Evolutionary conservation across 805 yeast species (phyloP), one percentile per base, ranked within the genome.

Genomic region (Candida dajiaensis): DNA sequence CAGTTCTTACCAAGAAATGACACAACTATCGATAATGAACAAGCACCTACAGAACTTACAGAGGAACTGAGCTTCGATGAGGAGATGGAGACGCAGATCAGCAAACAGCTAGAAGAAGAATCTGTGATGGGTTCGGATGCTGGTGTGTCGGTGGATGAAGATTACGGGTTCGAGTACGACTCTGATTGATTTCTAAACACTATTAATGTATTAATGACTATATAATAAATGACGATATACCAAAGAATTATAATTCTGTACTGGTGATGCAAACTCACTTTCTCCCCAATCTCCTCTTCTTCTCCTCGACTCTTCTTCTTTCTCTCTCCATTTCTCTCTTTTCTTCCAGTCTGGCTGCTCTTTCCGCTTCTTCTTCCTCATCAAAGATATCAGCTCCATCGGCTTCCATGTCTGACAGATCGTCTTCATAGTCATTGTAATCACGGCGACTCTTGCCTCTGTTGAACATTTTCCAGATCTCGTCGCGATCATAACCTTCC

Each of bases 381-480:
- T 79, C 86, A 38, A 89, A 68, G 21, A 94, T 80, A 52, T 92
- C 97, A 23, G 82, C 82, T 23, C 97, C 97, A 1, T 94, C 84
- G 3, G 97, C 97, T 61, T 92, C 98, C 97, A 94, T 92, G 57
- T 87, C 76, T 21, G 71, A 71, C 8, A 76, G 74, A 45, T 73
- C 77, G 46, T 76, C 80, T 44, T 73, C 72, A 43, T 72, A 69
- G 33, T 66, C 65, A 23, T 69, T 61, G 50, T 70, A 73, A 38
- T 71, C 65, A 0, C 69, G 55, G 40, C 88, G 69, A 45, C 74
- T 71, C 48, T 73, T 73, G 4, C 89, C 88, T 48, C 77, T 73
- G 58, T 80, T 83, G 64, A 90, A 85, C 65, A 92, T 76, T 18
- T 81, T 78, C 97, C 97, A 89, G 41, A 92, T 90, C 63, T 89